phyloP scores from a whole-genome alignment of 2,329 filamentous ascomycete genomes.

The Elsinoe arachidis region DNA sequence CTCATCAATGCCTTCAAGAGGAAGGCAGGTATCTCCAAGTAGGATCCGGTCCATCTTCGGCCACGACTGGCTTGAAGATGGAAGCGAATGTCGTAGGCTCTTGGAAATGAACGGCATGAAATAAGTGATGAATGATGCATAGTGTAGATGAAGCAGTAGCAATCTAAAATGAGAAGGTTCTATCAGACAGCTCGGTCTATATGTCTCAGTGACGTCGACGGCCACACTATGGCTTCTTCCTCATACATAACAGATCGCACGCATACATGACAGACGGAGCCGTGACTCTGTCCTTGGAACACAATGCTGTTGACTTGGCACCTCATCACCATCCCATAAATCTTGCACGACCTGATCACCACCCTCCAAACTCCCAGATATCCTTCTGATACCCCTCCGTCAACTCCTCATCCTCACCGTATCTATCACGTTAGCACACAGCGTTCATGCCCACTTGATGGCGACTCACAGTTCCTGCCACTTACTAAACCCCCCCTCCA shows the following conservation, averaged over 20 bases:
- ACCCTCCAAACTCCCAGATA: conserved; percentile 54
- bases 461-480: conserved; percentile 68
- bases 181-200: neutral
- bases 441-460: neutral
- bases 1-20: conserved; percentile 91
- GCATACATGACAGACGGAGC: no score
- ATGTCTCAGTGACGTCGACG: neutral
- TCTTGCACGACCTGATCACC: neutral
- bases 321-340: no score
- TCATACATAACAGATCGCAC: no score
- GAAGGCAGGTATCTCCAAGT: conserved; percentile 42
- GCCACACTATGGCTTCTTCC: no score
- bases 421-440: conserved; percentile 30
- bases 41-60: conserved; percentile 11
- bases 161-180: neutral
- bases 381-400: conserved; percentile 81
- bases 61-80: conserved; percentile 9
- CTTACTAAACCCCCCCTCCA: conserved; percentile 74
- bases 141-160: neutral
- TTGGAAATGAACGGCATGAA: neutral
- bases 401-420: conserved; percentile 66
- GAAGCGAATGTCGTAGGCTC: neutral
- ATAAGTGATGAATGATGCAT: neutral
- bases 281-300: no score
- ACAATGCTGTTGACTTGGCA: no score